Evolutionary conservation across 305 asterid species (phyloP), one percentile per base, ranked within the genome.

Genomic region (Rubia peregrina): DNA sequence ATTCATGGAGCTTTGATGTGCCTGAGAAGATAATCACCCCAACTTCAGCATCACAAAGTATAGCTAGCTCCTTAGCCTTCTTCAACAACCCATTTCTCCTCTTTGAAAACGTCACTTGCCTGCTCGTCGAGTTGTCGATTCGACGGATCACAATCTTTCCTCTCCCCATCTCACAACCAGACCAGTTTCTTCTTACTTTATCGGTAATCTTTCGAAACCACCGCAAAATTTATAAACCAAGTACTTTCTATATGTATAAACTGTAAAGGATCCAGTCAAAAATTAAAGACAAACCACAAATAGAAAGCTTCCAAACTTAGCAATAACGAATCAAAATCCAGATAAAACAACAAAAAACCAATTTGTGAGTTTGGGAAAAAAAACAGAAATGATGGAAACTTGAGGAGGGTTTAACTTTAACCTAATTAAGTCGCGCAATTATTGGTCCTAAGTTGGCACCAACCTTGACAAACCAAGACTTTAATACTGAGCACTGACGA

Each of bases 31-130:
- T 67, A 38, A 81, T 63, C 51, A 85, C 75, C 72, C 92, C 92
- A 62, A 87, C 87, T 71, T 87, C 81, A 59, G 89, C 88, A 84
- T 86, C 91, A 61, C 91, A 86, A 43, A 86, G 91, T 57, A 86
- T 80, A 43, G 91, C 72, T 5, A 87, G 74, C 70, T 87, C 92
- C 73, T 43, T 85, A 2, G 92, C 92, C 80, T 87, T 87, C 83
- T 87, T 87, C 21, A 87, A 68, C 82, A 87, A 68, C 62, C 92
- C 92, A 67, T 66, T 81, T 67, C 87, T 77, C 64, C 90, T 73
- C 82, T 86, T 86, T 0, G 90, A 86, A 76, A 84, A 86, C 36
- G 89, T 87, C 4, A 87, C 89, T 69, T 87, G 92, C 71, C 92
- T 74, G 19, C 83, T 87, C 0, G 92, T 85, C 9, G 87, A 72